Conservation (phyloP, 805 yeast genomes). For the Gaillardinia entomophila region DNA sequence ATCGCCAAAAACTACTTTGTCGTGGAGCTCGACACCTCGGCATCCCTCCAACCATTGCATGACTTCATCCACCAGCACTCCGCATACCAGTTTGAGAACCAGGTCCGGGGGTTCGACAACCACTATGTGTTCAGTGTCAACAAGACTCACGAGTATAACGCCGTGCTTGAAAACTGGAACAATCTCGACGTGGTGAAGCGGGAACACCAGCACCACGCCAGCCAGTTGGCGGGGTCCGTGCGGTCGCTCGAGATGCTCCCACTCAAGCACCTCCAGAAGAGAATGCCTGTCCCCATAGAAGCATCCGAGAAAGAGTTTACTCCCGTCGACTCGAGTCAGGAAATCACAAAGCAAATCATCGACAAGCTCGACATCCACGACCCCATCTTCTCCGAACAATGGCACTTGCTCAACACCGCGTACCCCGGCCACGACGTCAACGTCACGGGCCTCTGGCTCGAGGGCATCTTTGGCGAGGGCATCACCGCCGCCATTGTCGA, state of each 20-base stretch:
- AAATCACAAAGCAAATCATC: constrained; percentile 40
- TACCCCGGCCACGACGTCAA: constrained; percentile 83
- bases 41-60: constrained; percentile 16
- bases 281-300: constrained; percentile 49
- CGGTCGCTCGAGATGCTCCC: constrained; percentile 50
- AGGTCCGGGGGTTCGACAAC: constrained; percentile 52
- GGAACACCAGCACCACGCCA: constrained; percentile 18
- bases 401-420: constrained; percentile 81
- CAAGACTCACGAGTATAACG: constrained; percentile 30
- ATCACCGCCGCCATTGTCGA: constrained; percentile 86
- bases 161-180: constrained; percentile 29
- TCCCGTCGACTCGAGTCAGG: constrained; percentile 47
- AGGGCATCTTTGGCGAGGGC: constrained; percentile 75
- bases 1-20: constrained; percentile 52
- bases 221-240: constrained; percentile 25
- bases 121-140: constrained; percentile 62
- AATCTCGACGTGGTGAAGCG: constrained; percentile 22
- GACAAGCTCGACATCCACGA: constrained; percentile 62
- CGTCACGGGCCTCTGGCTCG: constrained; percentile 78
- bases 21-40: constrained; percentile 43
- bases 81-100: constrained; percentile 51
- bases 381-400: constrained; percentile 78
- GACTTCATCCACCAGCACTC: constrained; percentile 33
- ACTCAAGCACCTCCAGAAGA: constrained; percentile 46
- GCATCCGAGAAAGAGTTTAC: constrained; percentile 5